Percentiles rank a stretch among this genome's conserved stretches.
phyloP scores from a whole-genome alignment of 805 yeast genomes.

The Kodamaea jinghongensis region DNA sequence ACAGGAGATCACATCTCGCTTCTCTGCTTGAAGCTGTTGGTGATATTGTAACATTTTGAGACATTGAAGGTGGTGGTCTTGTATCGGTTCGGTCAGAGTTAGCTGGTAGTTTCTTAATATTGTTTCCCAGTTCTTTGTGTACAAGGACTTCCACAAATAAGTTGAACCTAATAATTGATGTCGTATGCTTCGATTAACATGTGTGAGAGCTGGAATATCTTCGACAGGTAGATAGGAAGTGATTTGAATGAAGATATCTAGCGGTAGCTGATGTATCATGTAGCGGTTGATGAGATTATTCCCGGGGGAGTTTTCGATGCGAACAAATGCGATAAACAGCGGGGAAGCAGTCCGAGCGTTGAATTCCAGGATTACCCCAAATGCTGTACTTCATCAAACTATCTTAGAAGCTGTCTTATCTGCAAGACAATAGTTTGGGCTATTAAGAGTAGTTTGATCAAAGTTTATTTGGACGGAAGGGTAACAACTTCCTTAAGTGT shows the following conservation, averaged over 20 bases:
- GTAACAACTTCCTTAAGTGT: too few relatives aligned
- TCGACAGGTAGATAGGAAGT: conserved; percentile 11
- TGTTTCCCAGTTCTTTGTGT: conserved; percentile 7
- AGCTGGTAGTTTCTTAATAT: conserved; percentile 7
- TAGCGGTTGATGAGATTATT: background rate
- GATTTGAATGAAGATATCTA: conserved; percentile 10
- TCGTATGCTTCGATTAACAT: background rate
- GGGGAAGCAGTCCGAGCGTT: too few relatives aligned
- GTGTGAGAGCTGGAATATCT: conserved; percentile 5
- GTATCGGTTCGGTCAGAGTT: background rate
- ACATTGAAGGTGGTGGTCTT: background rate
- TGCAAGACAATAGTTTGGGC: too few relatives aligned
- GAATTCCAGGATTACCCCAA: too few relatives aligned
- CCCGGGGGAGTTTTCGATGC: too few relatives aligned
- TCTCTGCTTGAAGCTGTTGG: background rate
- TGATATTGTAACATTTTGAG: conserved; percentile 1
- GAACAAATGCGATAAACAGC: too few relatives aligned
- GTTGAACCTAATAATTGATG: background rate
- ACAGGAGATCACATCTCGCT: background rate
- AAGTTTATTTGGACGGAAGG: too few relatives aligned
- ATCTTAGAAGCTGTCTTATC: too few relatives aligned
- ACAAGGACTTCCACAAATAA: conserved; percentile 10
- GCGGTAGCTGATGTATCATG: conserved; percentile 5
- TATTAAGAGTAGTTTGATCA: too few relatives aligned
- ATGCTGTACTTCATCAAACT: too few relatives aligned